Evolutionary conservation across 2,329 filamentous ascomycete genomes (phyloP).

Genomic region (Sordariomycetes sp.): DNA sequence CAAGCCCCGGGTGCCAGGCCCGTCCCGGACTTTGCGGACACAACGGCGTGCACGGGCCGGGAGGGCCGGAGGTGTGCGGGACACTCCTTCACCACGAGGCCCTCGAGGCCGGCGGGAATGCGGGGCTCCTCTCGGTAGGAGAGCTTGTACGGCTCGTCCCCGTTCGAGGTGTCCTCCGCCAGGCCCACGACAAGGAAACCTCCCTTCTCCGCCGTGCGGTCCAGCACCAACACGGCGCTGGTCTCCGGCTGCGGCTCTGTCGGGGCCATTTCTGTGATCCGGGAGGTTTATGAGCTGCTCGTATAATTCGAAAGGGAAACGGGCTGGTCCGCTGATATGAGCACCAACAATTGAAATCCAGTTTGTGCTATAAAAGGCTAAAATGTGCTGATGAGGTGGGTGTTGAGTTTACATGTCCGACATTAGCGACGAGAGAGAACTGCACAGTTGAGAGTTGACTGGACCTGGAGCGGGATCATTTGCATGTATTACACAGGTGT

Average conservation of each 20-base stretch:
- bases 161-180: conserved; percentile 6
- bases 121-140: conserved; percentile 9
- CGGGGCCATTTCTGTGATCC: neutral
- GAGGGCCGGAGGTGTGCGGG: conserved; percentile 7
- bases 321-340: too few relatives aligned
- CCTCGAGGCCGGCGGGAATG: conserved; percentile 17
- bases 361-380: too few relatives aligned
- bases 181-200: conserved; percentile 2
- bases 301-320: neutral
- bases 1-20: conserved; percentile 30
- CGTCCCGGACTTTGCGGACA: conserved; percentile 58
- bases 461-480: neutral
- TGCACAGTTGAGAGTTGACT: neutral
- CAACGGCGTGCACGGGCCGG: conserved; percentile 46
- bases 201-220: neutral
- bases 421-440: neutral
- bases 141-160: conserved; percentile 6
- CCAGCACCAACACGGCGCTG: neutral
- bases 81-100: conserved; percentile 4
- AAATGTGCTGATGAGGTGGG: neutral
- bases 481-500: neutral
- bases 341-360: too few relatives aligned
- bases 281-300: neutral
- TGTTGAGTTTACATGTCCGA: neutral
- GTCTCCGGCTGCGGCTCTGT: neutral